Conservation (phyloP, 345 rosid species). For the Brassica juncea region DNA sequence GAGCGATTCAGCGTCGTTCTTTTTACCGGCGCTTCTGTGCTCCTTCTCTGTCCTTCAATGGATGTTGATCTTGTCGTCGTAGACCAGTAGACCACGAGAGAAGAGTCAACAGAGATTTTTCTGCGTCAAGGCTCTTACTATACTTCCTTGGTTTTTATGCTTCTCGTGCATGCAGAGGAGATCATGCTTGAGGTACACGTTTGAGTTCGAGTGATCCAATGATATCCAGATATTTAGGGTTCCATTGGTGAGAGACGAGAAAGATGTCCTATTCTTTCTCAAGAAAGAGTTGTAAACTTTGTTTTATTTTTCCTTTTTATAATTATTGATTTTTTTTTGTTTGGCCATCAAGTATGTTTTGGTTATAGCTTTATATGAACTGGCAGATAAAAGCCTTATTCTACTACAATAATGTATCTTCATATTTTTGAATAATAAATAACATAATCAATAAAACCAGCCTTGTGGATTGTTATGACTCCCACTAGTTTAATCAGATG, state of each 20-base stretch:
- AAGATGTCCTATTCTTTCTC: neutral
- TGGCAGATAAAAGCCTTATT: constrained; percentile 8
- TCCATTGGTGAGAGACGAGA: constrained; percentile 4
- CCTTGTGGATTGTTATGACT: constrained; percentile 1
- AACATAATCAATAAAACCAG: constrained; percentile 24
- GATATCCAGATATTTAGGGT: neutral
- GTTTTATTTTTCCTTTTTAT: neutral
- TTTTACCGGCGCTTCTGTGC: neutral
- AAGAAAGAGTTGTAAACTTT: neutral
- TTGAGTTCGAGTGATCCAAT: neutral
- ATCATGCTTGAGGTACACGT: neutral
- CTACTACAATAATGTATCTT: constrained; percentile 14
- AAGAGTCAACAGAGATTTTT: neutral
- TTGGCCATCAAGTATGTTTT: constrained; percentile 28
- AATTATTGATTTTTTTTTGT: neutral
- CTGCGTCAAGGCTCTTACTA: neutral
- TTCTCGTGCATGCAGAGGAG: neutral
- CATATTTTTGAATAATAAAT: neutral
- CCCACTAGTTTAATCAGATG: constrained; percentile 17
- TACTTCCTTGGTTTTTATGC: neutral
- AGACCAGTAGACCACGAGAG: neutral
- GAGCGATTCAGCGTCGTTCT: neutral
- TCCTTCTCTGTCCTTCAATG: neutral
- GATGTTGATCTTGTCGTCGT: neutral
- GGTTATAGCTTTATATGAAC: constrained; percentile 27